Conservation (phyloP, 305 asterid genomes). For the Plantago rigida region DNA sequence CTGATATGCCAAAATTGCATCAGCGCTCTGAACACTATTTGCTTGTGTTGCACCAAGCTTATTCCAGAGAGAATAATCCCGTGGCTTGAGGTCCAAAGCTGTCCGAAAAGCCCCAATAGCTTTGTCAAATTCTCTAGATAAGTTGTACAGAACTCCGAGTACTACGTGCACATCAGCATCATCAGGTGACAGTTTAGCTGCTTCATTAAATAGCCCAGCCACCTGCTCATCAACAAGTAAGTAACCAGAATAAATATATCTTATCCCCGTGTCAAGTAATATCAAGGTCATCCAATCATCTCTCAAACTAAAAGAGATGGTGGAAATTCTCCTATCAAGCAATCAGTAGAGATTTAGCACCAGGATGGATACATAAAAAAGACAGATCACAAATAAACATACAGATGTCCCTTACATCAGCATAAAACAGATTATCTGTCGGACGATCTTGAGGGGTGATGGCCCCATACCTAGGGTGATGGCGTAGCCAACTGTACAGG, state of each 20-base stretch:
- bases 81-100: conserved; percentile 88
- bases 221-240: conserved; percentile 45
- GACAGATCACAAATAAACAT: conserved; percentile 10
- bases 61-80: conserved; percentile 99
- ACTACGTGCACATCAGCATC: conserved; percentile 98
- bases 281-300: conserved; percentile 12
- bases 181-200: conserved; percentile 86
- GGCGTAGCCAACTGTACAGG: conserved; percentile 84
- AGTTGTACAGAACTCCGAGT: conserved; percentile 84
- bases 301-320: neutral
- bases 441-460: conserved; percentile 67
- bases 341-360: conserved; percentile 6
- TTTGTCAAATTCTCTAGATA: conserved; percentile 81
- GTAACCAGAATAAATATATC: conserved; percentile 11
- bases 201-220: conserved; percentile 69
- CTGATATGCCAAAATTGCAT: conserved; percentile 92
- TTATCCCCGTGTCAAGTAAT: conserved; percentile 7
- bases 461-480: conserved; percentile 80
- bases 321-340: conserved; percentile 6
- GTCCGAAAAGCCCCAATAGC: conserved; percentile 94
- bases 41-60: conserved; percentile 99
- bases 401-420: conserved; percentile 57
- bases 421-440: conserved; percentile 67
- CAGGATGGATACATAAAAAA: neutral
- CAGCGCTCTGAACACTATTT: conserved; percentile 91